phyloP scores from a whole-genome alignment of 225 moss, liverwort and hornwort genomes.

The Bryoerythrophyllum caledonicum region DNA sequence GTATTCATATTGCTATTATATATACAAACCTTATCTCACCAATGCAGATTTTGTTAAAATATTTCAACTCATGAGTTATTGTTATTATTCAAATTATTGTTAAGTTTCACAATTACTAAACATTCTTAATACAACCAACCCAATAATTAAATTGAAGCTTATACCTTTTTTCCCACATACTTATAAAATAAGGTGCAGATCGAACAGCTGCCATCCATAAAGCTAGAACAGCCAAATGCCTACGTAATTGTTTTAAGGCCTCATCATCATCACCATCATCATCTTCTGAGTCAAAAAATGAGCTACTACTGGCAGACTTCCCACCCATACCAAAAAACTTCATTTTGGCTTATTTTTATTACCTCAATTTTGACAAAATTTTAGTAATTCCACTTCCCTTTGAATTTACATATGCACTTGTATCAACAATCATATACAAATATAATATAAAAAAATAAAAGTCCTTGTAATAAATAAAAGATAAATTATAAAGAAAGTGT shows the following conservation, averaged over 20 bases:
- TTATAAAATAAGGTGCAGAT: constrained; percentile 54
- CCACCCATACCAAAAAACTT: constrained; percentile 39
- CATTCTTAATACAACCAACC: too few relatives aligned
- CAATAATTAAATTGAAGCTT: fast-evolving
- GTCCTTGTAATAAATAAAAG: fast-evolving
- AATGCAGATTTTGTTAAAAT: too few relatives aligned
- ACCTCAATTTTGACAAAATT: background rate
- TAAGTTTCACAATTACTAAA: too few relatives aligned
- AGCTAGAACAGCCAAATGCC: constrained; percentile 39
- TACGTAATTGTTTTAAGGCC: constrained; percentile 36
- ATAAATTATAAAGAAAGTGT: background rate
- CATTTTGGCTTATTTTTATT: constrained; percentile 1
- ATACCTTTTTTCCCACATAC: constrained; percentile 41
- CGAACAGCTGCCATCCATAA: constrained; percentile 59
- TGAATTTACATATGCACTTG: fast-evolving
- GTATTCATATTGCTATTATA: fast-evolving
- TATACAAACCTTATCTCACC: too few relatives aligned
- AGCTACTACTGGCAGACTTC: background rate
- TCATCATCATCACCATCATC: constrained; percentile 44
- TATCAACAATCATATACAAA: background rate
- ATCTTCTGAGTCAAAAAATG: constrained; percentile 29
- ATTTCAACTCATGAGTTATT: background rate
- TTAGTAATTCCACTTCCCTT: fast-evolving
- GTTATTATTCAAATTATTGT: too few relatives aligned
- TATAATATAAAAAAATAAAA: fast-evolving